phyloP scores from a whole-genome alignment of 2,329 filamentous ascomycete species.

The Ophiocordyceps camponoti-leonardi region DNA sequence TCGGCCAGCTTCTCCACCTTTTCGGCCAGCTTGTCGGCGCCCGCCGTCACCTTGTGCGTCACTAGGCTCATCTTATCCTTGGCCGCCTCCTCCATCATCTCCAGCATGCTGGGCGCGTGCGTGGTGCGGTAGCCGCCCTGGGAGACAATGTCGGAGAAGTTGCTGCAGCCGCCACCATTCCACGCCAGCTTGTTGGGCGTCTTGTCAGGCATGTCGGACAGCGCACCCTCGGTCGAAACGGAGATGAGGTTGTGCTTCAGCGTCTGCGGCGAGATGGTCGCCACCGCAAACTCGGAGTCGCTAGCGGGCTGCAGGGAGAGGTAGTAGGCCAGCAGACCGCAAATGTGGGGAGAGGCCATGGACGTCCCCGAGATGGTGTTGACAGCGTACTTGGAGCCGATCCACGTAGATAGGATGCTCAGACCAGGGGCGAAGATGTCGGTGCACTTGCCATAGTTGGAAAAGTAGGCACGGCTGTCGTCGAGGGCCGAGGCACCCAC shows the following conservation, averaged over 20 bases:
- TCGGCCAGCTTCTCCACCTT: conserved; percentile 45
- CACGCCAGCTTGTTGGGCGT: conserved; percentile 94
- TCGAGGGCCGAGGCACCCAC: conserved; percentile 87
- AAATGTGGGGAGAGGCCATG: conserved; percentile 96
- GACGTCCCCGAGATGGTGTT: conserved; percentile 99
- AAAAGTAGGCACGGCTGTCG: conserved; percentile 98
- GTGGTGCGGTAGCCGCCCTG: conserved; percentile 52
- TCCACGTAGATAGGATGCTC: conserved; percentile 97
- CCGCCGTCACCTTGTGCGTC: conserved; percentile 36
- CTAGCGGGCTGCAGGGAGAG: conserved; percentile 83
- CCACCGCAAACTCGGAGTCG: conserved; percentile 83
- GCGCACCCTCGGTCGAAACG: conserved; percentile 61
- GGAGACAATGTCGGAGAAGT: conserved; percentile 72
- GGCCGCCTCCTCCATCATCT: conserved; percentile 43
- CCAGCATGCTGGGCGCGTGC: conserved; percentile 24
- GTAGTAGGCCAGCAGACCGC: conserved; percentile 93
- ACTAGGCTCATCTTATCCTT: conserved; percentile 43
- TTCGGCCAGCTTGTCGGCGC: conserved; percentile 30
- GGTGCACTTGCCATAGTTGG: conserved; percentile 98
- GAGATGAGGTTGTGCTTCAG: conserved; percentile 78
- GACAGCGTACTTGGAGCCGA: conserved; percentile 84
- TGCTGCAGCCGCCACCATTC: conserved; percentile 91
- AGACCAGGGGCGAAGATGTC: conserved; percentile 97
- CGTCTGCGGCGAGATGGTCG: conserved; percentile 79
- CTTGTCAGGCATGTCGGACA: conserved; percentile 66